A percentile compares a stretch with the other conserved stretches of the same genome.
These are phyloP conservation scores for Halteria grandinella DNA, from an alignment of 73 alveolate genomes.

Conservation along the genomic window DNA sequence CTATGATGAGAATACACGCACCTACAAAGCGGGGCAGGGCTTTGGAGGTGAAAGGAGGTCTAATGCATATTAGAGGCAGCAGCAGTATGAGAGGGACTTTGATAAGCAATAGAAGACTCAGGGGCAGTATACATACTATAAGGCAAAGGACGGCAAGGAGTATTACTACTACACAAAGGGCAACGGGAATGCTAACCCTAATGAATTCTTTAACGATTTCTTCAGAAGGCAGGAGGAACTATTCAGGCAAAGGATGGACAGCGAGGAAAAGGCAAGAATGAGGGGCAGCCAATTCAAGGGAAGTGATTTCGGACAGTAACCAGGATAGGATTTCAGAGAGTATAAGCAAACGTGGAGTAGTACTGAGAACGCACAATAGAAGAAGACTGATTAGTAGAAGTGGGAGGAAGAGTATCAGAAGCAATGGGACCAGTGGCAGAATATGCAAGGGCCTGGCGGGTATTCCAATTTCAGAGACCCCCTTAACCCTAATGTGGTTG, in stretches of 20 bases:
- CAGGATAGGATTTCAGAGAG: neutral
- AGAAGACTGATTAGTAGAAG: neutral
- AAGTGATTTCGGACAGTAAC: conserved; percentile 14
- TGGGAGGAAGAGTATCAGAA: neutral
- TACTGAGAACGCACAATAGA: neutral
- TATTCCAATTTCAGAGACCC: neutral
- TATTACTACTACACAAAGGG: conserved; percentile 15
- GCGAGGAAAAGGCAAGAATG: neutral
- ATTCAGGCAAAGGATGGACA: neutral
- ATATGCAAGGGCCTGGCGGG: neutral
- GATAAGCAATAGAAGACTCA: neutral
- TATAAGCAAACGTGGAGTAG: neutral
- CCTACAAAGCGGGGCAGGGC: conserved; percentile 2
- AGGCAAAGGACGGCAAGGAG: conserved; percentile 25
- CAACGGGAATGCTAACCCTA: conserved; percentile 6
- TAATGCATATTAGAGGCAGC: neutral
- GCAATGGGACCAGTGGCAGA: conserved; percentile 30
- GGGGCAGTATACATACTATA: conserved; percentile 4
- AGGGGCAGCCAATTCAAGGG: neutral
- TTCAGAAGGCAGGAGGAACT: conserved; percentile 4
- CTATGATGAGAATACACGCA: no score
- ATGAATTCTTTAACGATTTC: conserved; percentile 31
- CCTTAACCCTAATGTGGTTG: neutral
- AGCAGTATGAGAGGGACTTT: neutral
- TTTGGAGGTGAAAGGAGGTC: neutral